Base-by-base conservation (phyloP, 2,329 filamentous ascomycete species). In the Fonsecaea monophora region DNA sequence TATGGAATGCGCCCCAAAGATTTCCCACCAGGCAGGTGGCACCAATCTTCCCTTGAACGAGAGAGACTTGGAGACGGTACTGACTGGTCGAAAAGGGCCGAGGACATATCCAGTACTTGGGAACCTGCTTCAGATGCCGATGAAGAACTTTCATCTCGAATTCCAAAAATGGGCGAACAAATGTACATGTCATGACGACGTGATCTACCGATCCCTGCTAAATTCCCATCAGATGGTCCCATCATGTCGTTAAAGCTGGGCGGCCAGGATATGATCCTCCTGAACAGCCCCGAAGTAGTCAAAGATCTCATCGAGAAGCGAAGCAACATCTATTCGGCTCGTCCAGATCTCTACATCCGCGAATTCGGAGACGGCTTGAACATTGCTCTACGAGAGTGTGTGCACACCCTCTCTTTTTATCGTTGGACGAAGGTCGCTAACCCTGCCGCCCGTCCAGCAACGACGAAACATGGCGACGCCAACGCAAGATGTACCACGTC, bases 271-370 rank as follows among this genome's bases (percentile, higher is more conserved):
- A 38, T 62, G 45, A 42, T 62, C 13, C 34, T 62, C 21, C 30
- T 53, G 12, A 42, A 30, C 21, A 53, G 15, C 18, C 15, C 42
- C 48, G 37, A 53, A 38, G 59, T 21, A 13, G 59, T 62, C 59
- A 62, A 32, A 18, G 59, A 62, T 38, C 59, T 62, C 35, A 35
- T 53, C n/a, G 59, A 62, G 45, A 62, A 62, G 59, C 40, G 37
- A 40, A 54, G 59, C 30, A 32, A 30, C 48, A 53, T 37, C 42
- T 35, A 53, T 53, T 62, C 59, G 7, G 42, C 30, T n/a, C 25
- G 48, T n/a, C 21, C 42, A 32, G 59, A 62, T 32, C 40, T 62
- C 32, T 37, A 50, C 7, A 13, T 62, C 3, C 59, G 59, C n/a
- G 48, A 53, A 3, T 62, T 53, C 42, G 59, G 59, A n/a, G n/a